These are phyloP conservation scores for Fusarium armeniacum DNA, from an alignment of 2,329 filamentous ascomycete genomes.

Conservation along the genomic window DNA sequence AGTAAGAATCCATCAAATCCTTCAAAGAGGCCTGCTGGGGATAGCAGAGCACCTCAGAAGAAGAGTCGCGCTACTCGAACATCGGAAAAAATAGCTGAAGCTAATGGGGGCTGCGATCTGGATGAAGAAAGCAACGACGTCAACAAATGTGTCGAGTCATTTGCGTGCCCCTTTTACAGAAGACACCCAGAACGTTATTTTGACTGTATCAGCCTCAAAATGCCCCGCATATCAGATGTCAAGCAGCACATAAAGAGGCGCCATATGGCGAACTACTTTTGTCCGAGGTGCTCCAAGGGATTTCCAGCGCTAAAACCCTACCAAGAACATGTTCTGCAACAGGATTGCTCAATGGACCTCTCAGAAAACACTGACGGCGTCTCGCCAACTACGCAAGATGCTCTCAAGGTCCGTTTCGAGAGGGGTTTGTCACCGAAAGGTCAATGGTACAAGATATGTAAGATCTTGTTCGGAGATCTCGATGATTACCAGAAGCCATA, in stretches of 20 bases:
- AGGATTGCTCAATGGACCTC: background rate
- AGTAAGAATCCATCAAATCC: background rate
- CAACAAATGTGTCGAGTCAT: slow-evolving; percentile 3
- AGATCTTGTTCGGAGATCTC: background rate
- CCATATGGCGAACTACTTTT: background rate
- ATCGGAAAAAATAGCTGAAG: background rate
- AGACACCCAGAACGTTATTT: slow-evolving; percentile 5
- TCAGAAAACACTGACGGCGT: background rate
- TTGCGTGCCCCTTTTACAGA: slow-evolving; percentile 14
- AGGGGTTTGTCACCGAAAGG: background rate
- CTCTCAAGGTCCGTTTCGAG: background rate
- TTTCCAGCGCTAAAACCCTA: background rate
- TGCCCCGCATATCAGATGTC: slow-evolving; percentile 8
- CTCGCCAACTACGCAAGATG: background rate
- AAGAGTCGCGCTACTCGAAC: slow-evolving; percentile 4
- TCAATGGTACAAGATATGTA: slow-evolving; percentile 2
- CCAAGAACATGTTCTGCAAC: background rate
- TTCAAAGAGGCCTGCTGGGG: slow-evolving; percentile 2
- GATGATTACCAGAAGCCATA: background rate
- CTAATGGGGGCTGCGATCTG: background rate
- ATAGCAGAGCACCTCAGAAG: slow-evolving; percentile 3
- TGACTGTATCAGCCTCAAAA: slow-evolving; percentile 4
- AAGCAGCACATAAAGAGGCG: slow-evolving; percentile 13
- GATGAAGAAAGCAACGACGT: slow-evolving; percentile 3
- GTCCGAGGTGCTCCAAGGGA: background rate